phyloP scores from a whole-genome alignment of 345 rosid species.

The Rhodamnia rubescens region DNA sequence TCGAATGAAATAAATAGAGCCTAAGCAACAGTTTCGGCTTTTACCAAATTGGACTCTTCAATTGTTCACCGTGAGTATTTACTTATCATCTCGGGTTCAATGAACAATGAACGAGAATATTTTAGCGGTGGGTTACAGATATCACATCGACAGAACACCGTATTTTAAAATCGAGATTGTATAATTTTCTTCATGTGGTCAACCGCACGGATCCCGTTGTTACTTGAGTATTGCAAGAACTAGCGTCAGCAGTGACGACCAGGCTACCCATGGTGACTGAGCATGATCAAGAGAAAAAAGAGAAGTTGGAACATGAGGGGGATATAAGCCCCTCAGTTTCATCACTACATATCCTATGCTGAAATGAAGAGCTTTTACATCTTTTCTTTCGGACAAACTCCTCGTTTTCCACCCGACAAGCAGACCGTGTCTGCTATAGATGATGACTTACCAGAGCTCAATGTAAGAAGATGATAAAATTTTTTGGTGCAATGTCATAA shows the following conservation, averaged over 20 bases:
- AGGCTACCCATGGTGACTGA: not conserved
- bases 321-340: not conserved
- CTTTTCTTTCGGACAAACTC: not conserved
- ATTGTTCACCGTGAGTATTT: not conserved
- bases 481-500: not conserved
- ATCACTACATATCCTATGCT: not conserved
- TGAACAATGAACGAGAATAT: not conserved
- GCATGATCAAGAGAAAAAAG: not conserved
- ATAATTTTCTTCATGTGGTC: not conserved
- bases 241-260: not conserved
- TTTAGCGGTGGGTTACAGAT: not conserved
- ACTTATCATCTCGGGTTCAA: not conserved
- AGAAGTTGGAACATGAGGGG: not conserved
- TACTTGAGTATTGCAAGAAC: not conserved
- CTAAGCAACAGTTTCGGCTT: not conserved
- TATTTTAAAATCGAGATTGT: not conserved
- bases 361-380: not conserved
- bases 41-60: not conserved
- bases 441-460: not conserved
- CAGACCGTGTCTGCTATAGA: not conserved
- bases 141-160: not conserved
- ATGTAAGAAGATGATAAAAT: not conserved
- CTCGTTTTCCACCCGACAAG: not conserved
- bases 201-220: not conserved
- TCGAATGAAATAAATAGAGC: no score